Base-by-base conservation (phyloP, 2,329 filamentous ascomycete genomes). In the Calonectria henricotiae region DNA sequence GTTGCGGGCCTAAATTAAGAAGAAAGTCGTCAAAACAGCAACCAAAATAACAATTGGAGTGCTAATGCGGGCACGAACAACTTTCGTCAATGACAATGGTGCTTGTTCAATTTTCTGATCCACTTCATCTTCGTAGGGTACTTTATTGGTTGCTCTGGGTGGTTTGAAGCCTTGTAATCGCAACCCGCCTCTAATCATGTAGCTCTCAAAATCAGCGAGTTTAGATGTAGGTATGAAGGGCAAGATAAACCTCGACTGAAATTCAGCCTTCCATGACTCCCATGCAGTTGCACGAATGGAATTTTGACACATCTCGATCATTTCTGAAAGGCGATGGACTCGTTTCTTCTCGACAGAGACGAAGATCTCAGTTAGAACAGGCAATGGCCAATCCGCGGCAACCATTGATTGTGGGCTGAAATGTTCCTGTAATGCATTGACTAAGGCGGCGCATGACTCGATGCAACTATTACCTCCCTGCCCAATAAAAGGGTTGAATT, bases 381-480 rank as follows among this genome's bases (percentile, higher is more conserved):
- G 15, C 12, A 25, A 23, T 23, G 32, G 5, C 51, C 51, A 58
- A 6, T 23, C 25, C 3, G 32, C 13, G 7, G 35, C 51, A 5
- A 2, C 15, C 12, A 27, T 13, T 3, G 12, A 25, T 13, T 58
- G 12, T 2, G 32, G 32, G 6, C 39, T 15, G 2, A 58, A 8
- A 17, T 58, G 51, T 39, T 39, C 20, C 20, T 58, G 51, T 7
- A 58, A 23, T 3, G 51, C 51, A 15, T 58, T 58, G 20, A 58
- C 51, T 2, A 58, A 27, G 2, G 51, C 32, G 5, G 51, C 51
- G 8, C 51, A 58, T 13, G 51, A 58, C 35, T 58, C 51, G 32
- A 58, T 58, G 35, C 51, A 58, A 13, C 32, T 58, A 11, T 58
- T 58, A 11, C 51, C 51, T 8, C 51, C 51, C 23, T 58, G 51